Percentiles rank a stretch among this genome's conserved stretches.
Evolutionary conservation across 1,284 basidiomycete species (phyloP).

Genomic region (Golubevia pallescens): DNA sequence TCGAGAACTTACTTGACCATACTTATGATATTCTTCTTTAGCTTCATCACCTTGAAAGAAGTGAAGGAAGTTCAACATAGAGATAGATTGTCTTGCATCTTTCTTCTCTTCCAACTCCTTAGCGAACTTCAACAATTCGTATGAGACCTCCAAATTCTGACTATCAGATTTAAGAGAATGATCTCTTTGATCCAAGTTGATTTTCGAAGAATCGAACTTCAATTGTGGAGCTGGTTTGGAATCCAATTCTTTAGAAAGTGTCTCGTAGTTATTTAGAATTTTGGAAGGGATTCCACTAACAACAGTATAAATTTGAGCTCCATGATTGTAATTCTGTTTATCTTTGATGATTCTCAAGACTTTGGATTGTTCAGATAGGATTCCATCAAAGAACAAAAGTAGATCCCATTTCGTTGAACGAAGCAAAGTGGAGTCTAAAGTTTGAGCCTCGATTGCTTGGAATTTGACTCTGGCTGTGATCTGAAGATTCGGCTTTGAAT

Average conservation of each 20-base stretch:
- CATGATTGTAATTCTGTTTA: not conserved
- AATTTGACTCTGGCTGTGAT: constrained; percentile 17
- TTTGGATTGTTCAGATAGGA: not conserved
- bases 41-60: constrained; percentile 17
- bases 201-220: constrained; percentile 16
- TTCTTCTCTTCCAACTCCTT: constrained; percentile 16
- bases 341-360: constrained; percentile 3
- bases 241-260: constrained; percentile 16
- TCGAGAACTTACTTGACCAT: constrained; percentile 15
- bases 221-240: constrained; percentile 2
- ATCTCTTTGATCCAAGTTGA: not conserved
- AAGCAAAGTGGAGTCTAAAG: constrained; percentile 20
- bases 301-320: constrained; percentile 18
- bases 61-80: constrained; percentile 37
- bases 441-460: constrained; percentile 22
- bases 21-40: constrained; percentile 26
- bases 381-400: constrained; percentile 14
- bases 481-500: not conserved
- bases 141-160: constrained; percentile 27
- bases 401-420: constrained; percentile 26
- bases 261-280: constrained; percentile 23
- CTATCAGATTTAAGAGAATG: constrained; percentile 9
- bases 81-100: constrained; percentile 17
- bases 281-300: constrained; percentile 22
- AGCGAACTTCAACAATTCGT: constrained; percentile 20